phyloP scores from a whole-genome alignment of 2,329 filamentous ascomycete species.

The Ophiostoma ips region DNA sequence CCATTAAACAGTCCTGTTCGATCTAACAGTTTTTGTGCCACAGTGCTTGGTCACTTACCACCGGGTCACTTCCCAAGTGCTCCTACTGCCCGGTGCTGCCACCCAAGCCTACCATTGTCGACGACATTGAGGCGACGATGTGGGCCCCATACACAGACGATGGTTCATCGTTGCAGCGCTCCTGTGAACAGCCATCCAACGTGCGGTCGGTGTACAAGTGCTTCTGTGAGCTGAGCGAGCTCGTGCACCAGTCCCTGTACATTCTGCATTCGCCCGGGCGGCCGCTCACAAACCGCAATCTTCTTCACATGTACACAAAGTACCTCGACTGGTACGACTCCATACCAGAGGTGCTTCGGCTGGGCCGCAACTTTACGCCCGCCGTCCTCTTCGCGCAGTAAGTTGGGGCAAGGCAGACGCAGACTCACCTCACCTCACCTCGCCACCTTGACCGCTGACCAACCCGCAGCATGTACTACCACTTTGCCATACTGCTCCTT shows the following conservation, averaged over 20 bases:
- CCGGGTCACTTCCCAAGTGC: slow-evolving; percentile 45
- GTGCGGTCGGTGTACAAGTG: slow-evolving; percentile 54
- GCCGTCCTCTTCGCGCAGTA: slow-evolving; percentile 63
- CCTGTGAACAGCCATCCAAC: slow-evolving; percentile 49
- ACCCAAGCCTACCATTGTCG: slow-evolving; percentile 45
- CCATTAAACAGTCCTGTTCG: neutral
- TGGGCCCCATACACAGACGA: slow-evolving; percentile 47
- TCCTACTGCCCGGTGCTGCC: slow-evolving; percentile 43
- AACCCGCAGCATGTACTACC: slow-evolving; percentile 48
- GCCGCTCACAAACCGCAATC: slow-evolving; percentile 47
- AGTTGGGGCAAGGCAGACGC: slow-evolving; percentile 23
- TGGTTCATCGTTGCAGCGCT: slow-evolving; percentile 40
- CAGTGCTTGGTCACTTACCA: slow-evolving; percentile 52
- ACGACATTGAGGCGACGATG: slow-evolving; percentile 43
- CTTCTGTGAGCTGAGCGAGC: slow-evolving; percentile 58
- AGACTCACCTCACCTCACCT: too few species aligned
- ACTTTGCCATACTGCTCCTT: slow-evolving; percentile 56
- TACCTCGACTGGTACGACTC: slow-evolving; percentile 59
- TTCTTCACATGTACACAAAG: slow-evolving; percentile 51
- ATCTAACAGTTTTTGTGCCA: neutral
- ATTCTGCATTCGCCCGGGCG: slow-evolving; percentile 58
- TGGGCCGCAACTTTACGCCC: slow-evolving; percentile 58
- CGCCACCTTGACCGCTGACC: neutral
- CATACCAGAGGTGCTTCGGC: slow-evolving; percentile 48
- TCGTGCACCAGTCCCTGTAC: slow-evolving; percentile 58